phyloP scores from a whole-genome alignment of 345 rosid species.

The Eucalyptus tenuipes region DNA sequence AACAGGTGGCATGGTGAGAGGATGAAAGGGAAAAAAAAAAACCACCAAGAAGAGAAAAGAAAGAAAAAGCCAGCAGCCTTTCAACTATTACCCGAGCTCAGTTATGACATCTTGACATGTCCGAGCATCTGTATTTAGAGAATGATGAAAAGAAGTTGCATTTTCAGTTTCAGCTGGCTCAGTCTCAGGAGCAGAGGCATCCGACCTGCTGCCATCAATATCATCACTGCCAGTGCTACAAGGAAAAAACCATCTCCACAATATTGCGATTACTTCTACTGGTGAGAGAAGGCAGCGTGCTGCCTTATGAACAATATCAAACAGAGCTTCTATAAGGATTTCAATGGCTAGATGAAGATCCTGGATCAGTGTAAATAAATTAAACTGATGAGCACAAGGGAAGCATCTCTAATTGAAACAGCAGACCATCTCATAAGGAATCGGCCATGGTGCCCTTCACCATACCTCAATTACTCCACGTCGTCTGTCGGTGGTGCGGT shows the following conservation, averaged over 20 bases:
- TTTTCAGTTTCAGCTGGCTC: constrained; percentile 50
- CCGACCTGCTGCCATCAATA: not conserved
- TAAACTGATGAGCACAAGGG: not conserved
- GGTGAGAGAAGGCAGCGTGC: constrained; percentile 68
- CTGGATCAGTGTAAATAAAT: constrained; percentile 14
- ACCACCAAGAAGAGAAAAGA: not conserved
- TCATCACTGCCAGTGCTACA: not conserved
- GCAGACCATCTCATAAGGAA: not conserved
- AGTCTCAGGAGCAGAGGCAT: constrained; percentile 24
- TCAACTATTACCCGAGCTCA: constrained; percentile 67
- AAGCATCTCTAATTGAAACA: not conserved
- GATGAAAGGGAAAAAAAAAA: not conserved
- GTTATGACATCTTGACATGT: constrained; percentile 93
- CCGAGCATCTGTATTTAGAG: constrained; percentile 88
- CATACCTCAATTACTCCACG: constrained; percentile 91
- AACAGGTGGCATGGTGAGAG: not conserved
- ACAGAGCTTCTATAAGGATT: constrained; percentile 68
- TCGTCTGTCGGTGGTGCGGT: constrained; percentile 73
- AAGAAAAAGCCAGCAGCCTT: not conserved
- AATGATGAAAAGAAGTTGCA: constrained; percentile 29
- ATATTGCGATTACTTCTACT: constrained; percentile 21
- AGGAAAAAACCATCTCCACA: constrained; percentile 49
- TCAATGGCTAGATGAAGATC: constrained; percentile 95
- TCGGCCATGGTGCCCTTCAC: not conserved
- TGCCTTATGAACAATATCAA: constrained; percentile 68